Evolutionary conservation across 257 asterid species (phyloP).

Genomic region (Ilex aquifolium): DNA sequence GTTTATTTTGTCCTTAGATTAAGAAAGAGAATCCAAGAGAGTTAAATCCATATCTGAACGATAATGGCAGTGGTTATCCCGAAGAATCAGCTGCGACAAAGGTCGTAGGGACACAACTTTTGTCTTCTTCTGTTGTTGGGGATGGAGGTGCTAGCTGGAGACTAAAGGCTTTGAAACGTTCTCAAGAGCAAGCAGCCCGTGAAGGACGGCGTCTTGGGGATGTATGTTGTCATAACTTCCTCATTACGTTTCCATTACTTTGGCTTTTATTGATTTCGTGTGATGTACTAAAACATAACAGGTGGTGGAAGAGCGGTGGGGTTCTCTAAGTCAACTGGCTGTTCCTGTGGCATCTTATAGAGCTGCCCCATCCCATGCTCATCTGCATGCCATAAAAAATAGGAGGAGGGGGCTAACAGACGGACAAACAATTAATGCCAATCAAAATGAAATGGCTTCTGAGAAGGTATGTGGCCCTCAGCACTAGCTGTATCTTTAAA

Average conservation of each 20-base stretch:
- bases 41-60: conserved; percentile 70
- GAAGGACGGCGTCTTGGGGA: conserved; percentile 76
- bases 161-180: conserved; percentile 86
- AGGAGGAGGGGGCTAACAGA: conserved; percentile 51
- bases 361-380: conserved; percentile 84
- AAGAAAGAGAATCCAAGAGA: conserved; percentile 71
- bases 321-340: conserved; percentile 77
- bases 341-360: conserved; percentile 74
- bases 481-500: conserved; percentile 7
- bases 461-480: conserved; percentile 45
- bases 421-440: conserved; percentile 37
- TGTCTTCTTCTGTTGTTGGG: conserved; percentile 65
- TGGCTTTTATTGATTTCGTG: conserved; percentile 7
- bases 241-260: conserved; percentile 8
- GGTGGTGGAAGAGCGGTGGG: conserved; percentile 98
- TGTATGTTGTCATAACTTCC: conserved; percentile 31
- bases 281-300: conserved; percentile 17
- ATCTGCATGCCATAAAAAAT: conserved; percentile 69
- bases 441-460: conserved; percentile 22
- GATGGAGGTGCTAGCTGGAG: conserved; percentile 99
- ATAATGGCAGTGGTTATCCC: conserved; percentile 76
- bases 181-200: conserved; percentile 94
- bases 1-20: conserved; percentile 26
- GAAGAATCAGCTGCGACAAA: conserved; percentile 47
- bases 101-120: conserved; percentile 29